These are phyloP conservation scores for Rosa hybrid DNA, from an alignment of 331 rosid species.

Conservation along the genomic window DNA sequence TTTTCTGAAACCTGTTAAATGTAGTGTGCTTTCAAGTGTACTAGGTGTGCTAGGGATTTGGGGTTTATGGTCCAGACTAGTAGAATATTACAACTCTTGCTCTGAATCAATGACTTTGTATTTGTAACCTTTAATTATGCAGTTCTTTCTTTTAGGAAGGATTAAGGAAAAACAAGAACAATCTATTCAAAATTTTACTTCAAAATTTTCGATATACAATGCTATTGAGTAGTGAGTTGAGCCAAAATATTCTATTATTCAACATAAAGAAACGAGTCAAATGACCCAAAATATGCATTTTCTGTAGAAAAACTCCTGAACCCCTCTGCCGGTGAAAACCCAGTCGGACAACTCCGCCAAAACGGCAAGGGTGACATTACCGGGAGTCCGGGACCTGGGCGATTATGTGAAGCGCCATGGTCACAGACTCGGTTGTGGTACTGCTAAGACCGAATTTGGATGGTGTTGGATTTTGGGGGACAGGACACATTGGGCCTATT, in stretches of 20 bases:
- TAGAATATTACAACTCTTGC: constrained; percentile 4
- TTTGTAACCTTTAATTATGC: not conserved
- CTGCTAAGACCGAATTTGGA: not conserved
- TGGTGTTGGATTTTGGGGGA: not conserved
- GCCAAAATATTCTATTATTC: not conserved
- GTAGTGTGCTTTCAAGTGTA: constrained; percentile 3
- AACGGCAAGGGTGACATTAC: not conserved
- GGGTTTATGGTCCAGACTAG: constrained; percentile 10
- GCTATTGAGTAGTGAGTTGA: not conserved
- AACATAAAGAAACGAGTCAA: not conserved
- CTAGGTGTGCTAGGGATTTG: not conserved
- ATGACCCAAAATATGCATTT: not conserved
- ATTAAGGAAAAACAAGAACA: not conserved
- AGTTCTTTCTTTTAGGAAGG: not conserved
- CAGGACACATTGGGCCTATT: too few species aligned
- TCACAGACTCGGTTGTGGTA: too few species aligned
- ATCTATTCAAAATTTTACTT: not conserved
- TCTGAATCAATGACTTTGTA: not conserved
- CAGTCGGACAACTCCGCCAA: constrained; percentile 26
- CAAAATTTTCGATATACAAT: not conserved
- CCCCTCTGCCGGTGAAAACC: constrained; percentile 73
- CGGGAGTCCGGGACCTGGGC: constrained; percentile 23
- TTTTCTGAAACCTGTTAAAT: not conserved
- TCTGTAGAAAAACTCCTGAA: constrained; percentile 37
- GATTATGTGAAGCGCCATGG: too few species aligned